These are phyloP conservation scores for Hibiscus tridactylites DNA, from an alignment of 345 rosid species.

Conservation along the genomic window DNA sequence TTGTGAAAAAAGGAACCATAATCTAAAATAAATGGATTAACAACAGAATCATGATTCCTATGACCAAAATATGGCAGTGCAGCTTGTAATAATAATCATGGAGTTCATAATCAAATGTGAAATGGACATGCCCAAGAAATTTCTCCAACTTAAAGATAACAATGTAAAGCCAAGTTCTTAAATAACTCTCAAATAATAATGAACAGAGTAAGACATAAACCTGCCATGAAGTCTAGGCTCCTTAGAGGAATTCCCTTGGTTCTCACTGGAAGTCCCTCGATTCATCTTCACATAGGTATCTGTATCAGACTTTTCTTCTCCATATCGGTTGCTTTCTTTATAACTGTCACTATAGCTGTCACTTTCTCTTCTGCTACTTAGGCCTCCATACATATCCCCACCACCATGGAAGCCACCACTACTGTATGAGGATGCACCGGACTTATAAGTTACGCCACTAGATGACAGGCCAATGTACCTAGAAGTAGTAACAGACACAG, in stretches of 20 bases:
- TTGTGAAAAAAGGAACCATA: neutral
- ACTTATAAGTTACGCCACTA: constrained; percentile 58
- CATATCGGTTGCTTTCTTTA: constrained; percentile 35
- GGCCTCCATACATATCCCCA: constrained; percentile 43
- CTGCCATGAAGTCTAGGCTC: constrained; percentile 43
- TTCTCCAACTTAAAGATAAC: neutral
- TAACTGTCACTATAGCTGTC: constrained; percentile 45
- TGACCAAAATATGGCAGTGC: neutral
- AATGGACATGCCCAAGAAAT: neutral
- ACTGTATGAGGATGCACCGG: constrained; percentile 56
- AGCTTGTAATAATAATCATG: neutral
- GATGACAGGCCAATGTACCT: constrained; percentile 97
- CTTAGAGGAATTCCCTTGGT: constrained; percentile 30
- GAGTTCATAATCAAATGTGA: neutral
- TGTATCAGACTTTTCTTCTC: constrained; percentile 35
- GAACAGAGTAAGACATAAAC: constrained; percentile 26
- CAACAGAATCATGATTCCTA: neutral
- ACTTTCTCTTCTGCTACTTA: constrained; percentile 38
- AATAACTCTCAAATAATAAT: neutral
- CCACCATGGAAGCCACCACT: constrained; percentile 40
- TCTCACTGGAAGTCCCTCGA: constrained; percentile 33
- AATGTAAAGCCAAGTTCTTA: neutral
- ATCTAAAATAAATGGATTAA: neutral
- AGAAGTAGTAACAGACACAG: constrained; percentile 8
- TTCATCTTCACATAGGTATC: constrained; percentile 49